Conservation (phyloP, 805 yeast genomes). For the Ogataea paraovalis region DNA sequence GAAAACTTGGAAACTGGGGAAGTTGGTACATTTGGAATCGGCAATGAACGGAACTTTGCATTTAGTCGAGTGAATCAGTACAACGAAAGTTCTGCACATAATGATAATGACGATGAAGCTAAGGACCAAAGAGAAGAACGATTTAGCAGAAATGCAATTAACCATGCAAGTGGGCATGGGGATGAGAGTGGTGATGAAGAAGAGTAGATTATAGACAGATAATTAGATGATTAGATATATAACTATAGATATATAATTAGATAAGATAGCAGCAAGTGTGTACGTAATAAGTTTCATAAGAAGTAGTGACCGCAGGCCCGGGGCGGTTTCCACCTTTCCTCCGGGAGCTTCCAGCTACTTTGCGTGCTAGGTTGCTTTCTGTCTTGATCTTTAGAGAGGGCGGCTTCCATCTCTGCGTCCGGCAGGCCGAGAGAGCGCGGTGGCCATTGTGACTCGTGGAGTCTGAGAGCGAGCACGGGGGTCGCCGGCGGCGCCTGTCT, state of each 20-base stretch:
- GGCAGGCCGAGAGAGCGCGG: background rate
- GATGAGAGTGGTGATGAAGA: background rate
- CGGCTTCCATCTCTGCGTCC: background rate
- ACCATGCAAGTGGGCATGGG: background rate
- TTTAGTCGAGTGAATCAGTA: constrained; percentile 57
- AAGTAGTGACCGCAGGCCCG: no score
- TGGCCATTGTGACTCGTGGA: no score
- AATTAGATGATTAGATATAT: no score
- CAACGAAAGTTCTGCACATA: background rate
- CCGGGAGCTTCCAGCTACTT: no score
- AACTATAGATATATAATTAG: no score
- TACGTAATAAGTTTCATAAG: no score
- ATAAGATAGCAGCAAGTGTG: no score
- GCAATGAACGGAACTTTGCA: constrained; percentile 74
- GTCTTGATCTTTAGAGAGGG: no score
- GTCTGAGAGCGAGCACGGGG: no score
- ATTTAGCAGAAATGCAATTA: background rate
- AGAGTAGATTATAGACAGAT: background rate
- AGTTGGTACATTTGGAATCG: constrained; percentile 41
- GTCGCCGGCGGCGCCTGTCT: no score
- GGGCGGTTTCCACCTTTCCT: no score
- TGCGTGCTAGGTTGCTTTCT: no score
- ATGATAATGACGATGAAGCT: background rate
- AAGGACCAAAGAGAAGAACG: background rate
- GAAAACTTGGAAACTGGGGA: constrained; percentile 23